Base-by-base conservation (phyloP, 2,329 filamentous ascomycete genomes). In the Cladosporium oxysporum region DNA sequence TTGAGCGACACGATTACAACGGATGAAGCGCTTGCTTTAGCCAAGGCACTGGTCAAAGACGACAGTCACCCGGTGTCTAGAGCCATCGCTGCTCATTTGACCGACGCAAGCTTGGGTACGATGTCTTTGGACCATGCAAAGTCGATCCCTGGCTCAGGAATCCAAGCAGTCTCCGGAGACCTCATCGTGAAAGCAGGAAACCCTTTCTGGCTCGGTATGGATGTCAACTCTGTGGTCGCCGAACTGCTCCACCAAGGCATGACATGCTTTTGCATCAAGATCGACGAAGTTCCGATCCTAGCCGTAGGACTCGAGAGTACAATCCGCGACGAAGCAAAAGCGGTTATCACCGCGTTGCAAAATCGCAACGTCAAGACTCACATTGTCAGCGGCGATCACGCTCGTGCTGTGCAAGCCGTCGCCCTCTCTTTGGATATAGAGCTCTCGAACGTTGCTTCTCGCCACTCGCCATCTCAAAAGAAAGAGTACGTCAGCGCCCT, bases 351-450 rank as follows among this genome's bases (percentile, higher is more conserved):
- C 3, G 80, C 82, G 62, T 80, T 90, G 23, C 76, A 78, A 1
- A 67, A 74, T 4, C 82, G 82, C 18, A 76, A 78, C n/a, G 83
- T 90, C 29, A 68, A 72, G 0, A 77, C 85, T 4, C 83, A 85
- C 66, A 79, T 90, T 53, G 79, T 88, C 44, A 88, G 84, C 49
- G 87, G 87, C 33, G 87, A 89, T 68, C 80, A 84, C 62, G 72
- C 77, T 8, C 75, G 76, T 5, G 82, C 84, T 1, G 85, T 87
- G 6, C 72, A 80, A 33, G 70, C 77, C 16, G 75, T 84, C n/a
- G 86, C 85, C 5, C 64, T 70, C 2, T 64, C 73, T n/a, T 73
- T 84, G 8, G 73, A 73, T 44, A 80, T 85, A 53, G 72, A 78
- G 1, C 58, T 65, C 3, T 28, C 58, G 5, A 79, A 84, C 31